Conservation (phyloP, 345 rosid genomes). For the Syzygium aqueum region DNA sequence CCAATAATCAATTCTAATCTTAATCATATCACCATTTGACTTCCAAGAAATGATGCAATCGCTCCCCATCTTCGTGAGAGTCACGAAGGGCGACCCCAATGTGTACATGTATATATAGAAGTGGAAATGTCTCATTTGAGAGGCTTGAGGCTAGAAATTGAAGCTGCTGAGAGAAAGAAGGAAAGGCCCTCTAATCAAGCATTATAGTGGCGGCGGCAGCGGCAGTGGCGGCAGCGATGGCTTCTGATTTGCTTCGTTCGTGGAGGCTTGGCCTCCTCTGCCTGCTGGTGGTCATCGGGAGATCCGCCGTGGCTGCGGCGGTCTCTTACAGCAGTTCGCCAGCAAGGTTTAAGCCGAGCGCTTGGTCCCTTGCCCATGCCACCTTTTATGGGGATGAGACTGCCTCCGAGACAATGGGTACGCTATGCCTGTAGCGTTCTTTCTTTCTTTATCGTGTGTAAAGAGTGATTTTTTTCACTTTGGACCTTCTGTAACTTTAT, state of each 20-base stretch:
- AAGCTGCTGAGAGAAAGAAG: neutral
- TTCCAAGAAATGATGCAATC: neutral
- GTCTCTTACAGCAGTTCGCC: neutral
- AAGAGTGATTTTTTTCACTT: neutral
- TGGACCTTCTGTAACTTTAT: neutral
- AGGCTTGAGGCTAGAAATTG: neutral
- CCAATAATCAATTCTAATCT: neutral
- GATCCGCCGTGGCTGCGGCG: neutral
- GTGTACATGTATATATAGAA: neutral
- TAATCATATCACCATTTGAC: neutral
- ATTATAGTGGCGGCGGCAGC: neutral
- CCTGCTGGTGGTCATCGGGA: constrained; percentile 8
- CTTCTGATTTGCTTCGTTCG: constrained; percentile 8
- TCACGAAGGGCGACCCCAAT: constrained; percentile 7
- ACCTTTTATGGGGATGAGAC: constrained; percentile 68
- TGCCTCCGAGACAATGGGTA: constrained; percentile 61
- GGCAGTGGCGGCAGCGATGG: neutral
- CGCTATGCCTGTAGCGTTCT: neutral
- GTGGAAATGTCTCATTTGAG: neutral
- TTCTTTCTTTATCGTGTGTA: neutral
- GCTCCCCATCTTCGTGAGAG: constrained; percentile 19
- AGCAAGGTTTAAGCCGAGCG: constrained; percentile 26
- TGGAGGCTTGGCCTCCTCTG: constrained; percentile 31
- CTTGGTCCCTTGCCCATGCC: constrained; percentile 55
- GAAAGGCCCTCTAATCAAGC: neutral